Base-by-base conservation (phyloP, 1,284 basidiomycete species). In the Megacollybia platyphylla region DNA sequence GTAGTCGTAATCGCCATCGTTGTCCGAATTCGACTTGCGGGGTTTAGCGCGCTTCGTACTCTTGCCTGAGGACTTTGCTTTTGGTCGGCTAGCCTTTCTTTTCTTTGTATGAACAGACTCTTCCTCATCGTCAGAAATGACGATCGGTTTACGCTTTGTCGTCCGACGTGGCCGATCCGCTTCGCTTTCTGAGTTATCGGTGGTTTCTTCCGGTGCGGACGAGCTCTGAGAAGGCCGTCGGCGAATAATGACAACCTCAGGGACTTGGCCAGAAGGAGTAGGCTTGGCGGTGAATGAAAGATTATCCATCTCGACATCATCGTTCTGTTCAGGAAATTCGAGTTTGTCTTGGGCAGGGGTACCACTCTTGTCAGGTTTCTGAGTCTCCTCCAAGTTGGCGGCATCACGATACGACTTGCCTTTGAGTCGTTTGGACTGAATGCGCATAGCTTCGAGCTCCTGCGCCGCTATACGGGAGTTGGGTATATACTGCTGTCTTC, bases 341-440 rank as follows among this genome's bases (percentile, higher is more conserved):
- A 18, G 28, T 26, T 24, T 37, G 32, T 30, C 47, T 50, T 3
- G 11, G 6, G 45, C 6, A 5, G 45, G 17, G 13, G 48, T 47
- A 35, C 46, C 7, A 39, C 31, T 35, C 15, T 31, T 37, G n/a
- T 48, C 40, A 49, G 52, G 49, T 41, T 55, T 51, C 43, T 46
- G 45, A 17, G 32, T 43, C 42, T 52, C 52, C 13, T 58, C 50
- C 44, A 64, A 55, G 41, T 67, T 65, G 0, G 63, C 72, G 15
- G 74, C 73, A 17, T 79, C 68, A 36, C 73, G 71, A 54, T 83
- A 84, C 5, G 70, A 65, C 56, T 79, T 81, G 39, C 86, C 87
- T 54, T 79, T 83, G 35, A 87, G 63, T 18, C 86, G 73, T 54
- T 86, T 88, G 11, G 74, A 73, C 28, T 62, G 57, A 3, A 57